A percentile compares a stretch with the other conserved stretches of the same genome.
phyloP scores from a whole-genome alignment of 1,284 basidiomycete species.

The Gomphus bonarii region DNA sequence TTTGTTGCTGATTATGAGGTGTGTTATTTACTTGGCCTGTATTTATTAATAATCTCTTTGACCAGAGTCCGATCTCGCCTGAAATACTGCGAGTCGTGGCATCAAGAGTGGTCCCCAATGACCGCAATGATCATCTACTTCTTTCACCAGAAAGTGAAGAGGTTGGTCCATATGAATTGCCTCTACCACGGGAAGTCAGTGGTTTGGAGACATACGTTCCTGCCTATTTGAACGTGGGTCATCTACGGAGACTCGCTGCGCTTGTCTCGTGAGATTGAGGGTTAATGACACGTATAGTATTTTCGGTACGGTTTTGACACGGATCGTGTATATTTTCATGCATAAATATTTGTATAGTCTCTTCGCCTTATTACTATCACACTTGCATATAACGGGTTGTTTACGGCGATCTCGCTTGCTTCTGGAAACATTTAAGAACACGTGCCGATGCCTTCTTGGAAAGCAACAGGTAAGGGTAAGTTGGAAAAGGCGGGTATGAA shows the following conservation, averaged over 20 bases:
- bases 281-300: background rate
- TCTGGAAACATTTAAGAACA: no score
- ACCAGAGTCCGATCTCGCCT: constrained; percentile 87
- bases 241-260: constrained; percentile 72
- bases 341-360: background rate
- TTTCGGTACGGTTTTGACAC: background rate
- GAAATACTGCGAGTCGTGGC: constrained; percentile 96
- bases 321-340: background rate
- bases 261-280: constrained; percentile 49
- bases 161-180: constrained; percentile 85
- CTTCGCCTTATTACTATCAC: background rate
- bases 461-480: no score
- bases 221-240: constrained; percentile 77
- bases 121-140: constrained; percentile 90
- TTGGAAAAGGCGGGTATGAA: no score
- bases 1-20: constrained; percentile 98
- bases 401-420: no score
- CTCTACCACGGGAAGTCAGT: constrained; percentile 78
- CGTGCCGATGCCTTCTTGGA: no score
- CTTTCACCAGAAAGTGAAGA: constrained; percentile 93
- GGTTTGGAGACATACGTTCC: constrained; percentile 84
- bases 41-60: background rate
- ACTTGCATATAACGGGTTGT: no score
- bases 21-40: constrained; percentile 14
- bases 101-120: constrained; percentile 86